Base-by-base conservation (phyloP, 352 stramenopile species). In the Phytophthora lateralis region DNA sequence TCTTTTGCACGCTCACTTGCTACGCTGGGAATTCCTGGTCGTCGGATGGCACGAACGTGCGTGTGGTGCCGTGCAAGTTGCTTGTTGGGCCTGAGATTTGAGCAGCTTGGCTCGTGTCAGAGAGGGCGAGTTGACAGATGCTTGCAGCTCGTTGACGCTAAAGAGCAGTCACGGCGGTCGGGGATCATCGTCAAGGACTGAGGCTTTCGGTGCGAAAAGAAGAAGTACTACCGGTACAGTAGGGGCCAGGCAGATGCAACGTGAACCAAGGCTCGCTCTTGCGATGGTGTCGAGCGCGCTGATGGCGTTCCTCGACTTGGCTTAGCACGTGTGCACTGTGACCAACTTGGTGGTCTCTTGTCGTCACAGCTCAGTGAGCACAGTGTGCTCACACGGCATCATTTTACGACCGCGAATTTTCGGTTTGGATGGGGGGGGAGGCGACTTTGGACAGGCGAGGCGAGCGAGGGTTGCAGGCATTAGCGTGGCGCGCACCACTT, bases 371-470 rank as follows among this genome's bases (percentile, higher is more conserved):
- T 30, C 26, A 30, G 2, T 30, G 30, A 8, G 51, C 15, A 59
- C n/a, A n/a, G n/a, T n/a, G n/a, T n/a, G n/a, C n/a, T n/a, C n/a
- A n/a, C 27, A 44, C 11, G 30, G 4, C 15, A 11, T 30, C 32
- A 45, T 34, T 17, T n/a, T 17, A 34, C 42, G 24, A 24, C 35
- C 24, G 26, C 35, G 55, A 56, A 37, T 43, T 55, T 62, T 56
- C 35, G 32, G 43, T 41, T 35, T 20, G 17, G 45, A 51, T 56
- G 17, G 12, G 57, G 39, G 18, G 17, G 29, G 18, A 17, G 47
- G 21, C 21, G 21, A 47, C 12, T 15, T 47, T 60, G 43, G 50
- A 62, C 38, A 67, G 59, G 50, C 59, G 6, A 50, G 7, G 47
- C 9, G n/a, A 27, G 15, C 17, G 17, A 50, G 17, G 55, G 26